Percentiles rank a stretch among this genome's conserved stretches.
Evolutionary conservation across 2,329 filamentous ascomycete genomes (phyloP).

Genomic region (Tolypocladium inflatum): DNA sequence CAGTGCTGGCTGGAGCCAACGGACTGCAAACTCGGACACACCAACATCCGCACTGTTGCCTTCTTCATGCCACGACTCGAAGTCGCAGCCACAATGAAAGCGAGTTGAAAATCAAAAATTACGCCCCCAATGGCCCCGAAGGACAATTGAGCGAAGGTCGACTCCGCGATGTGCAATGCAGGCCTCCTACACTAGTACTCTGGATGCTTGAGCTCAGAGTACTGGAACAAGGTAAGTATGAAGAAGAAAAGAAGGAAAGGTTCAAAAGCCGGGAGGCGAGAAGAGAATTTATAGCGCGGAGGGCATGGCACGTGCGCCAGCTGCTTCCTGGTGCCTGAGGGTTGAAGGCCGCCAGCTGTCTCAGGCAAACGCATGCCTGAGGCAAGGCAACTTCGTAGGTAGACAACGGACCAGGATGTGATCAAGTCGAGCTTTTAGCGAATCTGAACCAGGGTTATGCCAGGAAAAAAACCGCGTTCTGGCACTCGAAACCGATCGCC

Average conservation of each 20-base stretch:
- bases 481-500: background rate
- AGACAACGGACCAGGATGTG: background rate
- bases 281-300: conserved; percentile 10
- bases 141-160: conserved; percentile 37
- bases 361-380: background rate
- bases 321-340: conserved; percentile 6
- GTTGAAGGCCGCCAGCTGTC: background rate
- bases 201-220: conserved; percentile 33
- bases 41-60: conserved; percentile 8
- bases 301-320: conserved; percentile 12
- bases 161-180: conserved; percentile 46
- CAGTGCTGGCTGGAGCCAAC: background rate
- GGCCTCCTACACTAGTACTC: conserved; percentile 31
- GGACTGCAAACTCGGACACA: background rate
- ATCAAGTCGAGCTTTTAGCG: background rate
- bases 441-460: background rate
- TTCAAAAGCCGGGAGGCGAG: conserved; percentile 4
- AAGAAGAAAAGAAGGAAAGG: conserved; percentile 25
- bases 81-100: conserved; percentile 35
- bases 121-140: conserved; percentile 40
- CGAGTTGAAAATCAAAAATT: conserved; percentile 35
- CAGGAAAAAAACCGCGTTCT: background rate
- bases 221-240: conserved; percentile 43
- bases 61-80: conserved; percentile 32
- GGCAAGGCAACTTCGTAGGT: background rate